Percentiles rank a stretch among this genome's conserved stretches.
Evolutionary conservation across 2,329 filamentous ascomycete genomes (phyloP).

Genomic region (Fusarium kyushuense): DNA sequence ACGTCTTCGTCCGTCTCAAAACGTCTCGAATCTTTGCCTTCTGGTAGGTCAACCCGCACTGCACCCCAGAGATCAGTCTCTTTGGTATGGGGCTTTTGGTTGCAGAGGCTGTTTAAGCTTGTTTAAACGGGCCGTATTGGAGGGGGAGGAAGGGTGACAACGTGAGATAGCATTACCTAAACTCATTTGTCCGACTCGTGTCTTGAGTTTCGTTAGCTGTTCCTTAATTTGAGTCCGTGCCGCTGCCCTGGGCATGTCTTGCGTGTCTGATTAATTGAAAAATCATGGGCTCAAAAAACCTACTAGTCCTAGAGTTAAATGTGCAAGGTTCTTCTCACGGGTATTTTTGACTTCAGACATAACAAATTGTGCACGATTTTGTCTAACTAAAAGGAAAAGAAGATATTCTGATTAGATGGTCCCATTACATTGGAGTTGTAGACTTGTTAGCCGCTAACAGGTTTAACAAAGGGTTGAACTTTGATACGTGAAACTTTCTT

Average conservation of each 20-base stretch:
- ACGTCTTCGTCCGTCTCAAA: not conserved
- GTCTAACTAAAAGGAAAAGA: too few species aligned
- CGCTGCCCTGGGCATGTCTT: not conserved
- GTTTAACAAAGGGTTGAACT: too few species aligned
- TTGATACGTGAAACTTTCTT: too few species aligned
- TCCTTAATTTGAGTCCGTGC: not conserved
- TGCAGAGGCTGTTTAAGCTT: conserved; percentile 17
- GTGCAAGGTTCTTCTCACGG: too few species aligned
- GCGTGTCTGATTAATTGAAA: not conserved
- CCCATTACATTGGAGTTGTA: too few species aligned
- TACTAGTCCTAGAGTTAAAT: too few species aligned
- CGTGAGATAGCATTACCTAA: not conserved
- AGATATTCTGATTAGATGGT: too few species aligned
- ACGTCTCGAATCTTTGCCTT: not conserved
- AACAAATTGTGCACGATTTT: too few species aligned
- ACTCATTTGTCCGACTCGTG: not conserved
- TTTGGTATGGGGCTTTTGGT: not conserved
- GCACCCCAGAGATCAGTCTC: conserved; percentile 23
- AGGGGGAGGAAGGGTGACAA: not conserved
- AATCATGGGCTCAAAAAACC: too few species aligned
- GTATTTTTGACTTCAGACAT: too few species aligned
- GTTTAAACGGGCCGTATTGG: conserved; percentile 17
- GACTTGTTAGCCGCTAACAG: too few species aligned
- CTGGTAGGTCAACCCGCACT: conserved; percentile 19
- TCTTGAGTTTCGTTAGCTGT: not conserved